These are phyloP conservation scores for Lepidium africanum DNA, from an alignment of 345 rosid genomes.

Conservation along the genomic window DNA sequence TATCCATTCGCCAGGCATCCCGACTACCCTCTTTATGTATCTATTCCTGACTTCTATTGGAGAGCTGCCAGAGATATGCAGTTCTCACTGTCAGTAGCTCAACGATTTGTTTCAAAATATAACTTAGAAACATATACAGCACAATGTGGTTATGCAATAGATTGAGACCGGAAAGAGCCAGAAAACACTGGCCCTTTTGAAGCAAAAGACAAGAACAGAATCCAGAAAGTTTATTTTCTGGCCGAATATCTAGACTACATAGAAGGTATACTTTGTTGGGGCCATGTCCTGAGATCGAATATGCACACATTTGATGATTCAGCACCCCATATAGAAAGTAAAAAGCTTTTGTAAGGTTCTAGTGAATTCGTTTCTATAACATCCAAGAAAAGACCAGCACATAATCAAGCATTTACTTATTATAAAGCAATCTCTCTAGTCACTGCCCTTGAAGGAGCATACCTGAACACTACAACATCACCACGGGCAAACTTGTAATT, in stretches of 20 bases:
- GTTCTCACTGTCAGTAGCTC: slow-evolving; percentile 2
- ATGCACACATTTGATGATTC: neutral
- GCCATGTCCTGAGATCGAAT: neutral
- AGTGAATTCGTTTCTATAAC: neutral
- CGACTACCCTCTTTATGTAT: slow-evolving; percentile 77
- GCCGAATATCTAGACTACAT: neutral
- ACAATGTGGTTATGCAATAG: neutral
- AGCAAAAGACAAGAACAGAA: neutral
- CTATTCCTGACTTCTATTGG: slow-evolving; percentile 59
- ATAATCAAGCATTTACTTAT: neutral
- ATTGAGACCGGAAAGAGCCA: neutral
- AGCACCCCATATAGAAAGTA: neutral
- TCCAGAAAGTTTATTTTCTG: neutral
- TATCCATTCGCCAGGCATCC: slow-evolving; percentile 87
- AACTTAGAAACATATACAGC: neutral
- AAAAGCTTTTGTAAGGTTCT: neutral
- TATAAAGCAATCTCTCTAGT: neutral
- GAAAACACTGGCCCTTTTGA: neutral
- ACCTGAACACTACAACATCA: slow-evolving; percentile 80
- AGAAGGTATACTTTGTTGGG: neutral
- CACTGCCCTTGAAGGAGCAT: slow-evolving; percentile 12
- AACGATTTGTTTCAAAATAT: neutral
- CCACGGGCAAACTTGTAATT: slow-evolving; percentile 74
- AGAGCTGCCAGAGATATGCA: slow-evolving; percentile 49
- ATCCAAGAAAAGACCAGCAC: neutral